Conservation (phyloP, 257 asterid genomes). For the Gentiana macrophylla region DNA sequence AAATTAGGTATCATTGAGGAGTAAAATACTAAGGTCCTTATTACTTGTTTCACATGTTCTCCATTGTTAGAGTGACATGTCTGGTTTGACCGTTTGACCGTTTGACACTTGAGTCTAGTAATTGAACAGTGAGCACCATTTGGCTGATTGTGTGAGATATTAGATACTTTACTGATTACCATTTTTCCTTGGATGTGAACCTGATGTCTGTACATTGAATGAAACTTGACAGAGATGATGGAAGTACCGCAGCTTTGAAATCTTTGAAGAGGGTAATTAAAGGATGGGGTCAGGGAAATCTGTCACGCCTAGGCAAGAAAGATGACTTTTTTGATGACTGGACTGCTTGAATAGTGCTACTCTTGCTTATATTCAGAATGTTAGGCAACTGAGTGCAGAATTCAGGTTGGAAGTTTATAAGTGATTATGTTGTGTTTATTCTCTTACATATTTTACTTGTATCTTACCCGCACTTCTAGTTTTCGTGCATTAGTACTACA, state of each 20-base stretch:
- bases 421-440: no score
- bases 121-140: no score
- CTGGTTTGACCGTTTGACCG: not conserved
- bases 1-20: not conserved
- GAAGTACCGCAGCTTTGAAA: conserved; percentile 68
- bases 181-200: no score
- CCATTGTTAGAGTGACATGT: not conserved
- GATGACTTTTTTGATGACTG: conserved; percentile 29
- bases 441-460: no score
- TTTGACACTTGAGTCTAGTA: not conserved
- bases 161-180: not conserved
- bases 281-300: conserved; percentile 79
- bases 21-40: not conserved
- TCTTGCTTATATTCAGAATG: not conserved
- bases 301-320: conserved; percentile 28
- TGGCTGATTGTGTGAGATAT: not conserved
- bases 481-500: no score
- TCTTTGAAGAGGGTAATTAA: conserved; percentile 72
- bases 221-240: conserved; percentile 60
- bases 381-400: not conserved
- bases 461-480: no score
- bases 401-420: not conserved
- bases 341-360: conserved; percentile 1
- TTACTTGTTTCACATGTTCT: not conserved
- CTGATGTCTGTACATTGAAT: not conserved